Evolutionary conservation across 306 rosid species (phyloP), one percentile per base, ranked within the genome.

Genomic region (apple (Malus domestica)): DNA sequence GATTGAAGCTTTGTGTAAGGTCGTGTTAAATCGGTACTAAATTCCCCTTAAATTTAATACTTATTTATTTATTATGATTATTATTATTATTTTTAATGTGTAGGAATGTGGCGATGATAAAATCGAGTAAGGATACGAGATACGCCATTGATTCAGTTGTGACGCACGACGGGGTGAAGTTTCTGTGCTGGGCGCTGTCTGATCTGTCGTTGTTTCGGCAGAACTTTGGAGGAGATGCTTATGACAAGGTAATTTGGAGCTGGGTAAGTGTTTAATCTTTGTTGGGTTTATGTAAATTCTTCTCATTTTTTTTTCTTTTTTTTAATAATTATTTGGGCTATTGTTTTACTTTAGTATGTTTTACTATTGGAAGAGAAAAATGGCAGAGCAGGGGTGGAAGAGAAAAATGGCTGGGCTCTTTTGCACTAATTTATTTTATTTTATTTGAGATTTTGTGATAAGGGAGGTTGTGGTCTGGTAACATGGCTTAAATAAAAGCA

Each of bases 131-230:
- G 81, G 98, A 96, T 76, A 72, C 85, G 0, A 86, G 98, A 69
- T 92, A 90, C 65, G 98, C 96, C 6, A 57, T 82, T 8, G 98
- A 92, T 68, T 88, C 96, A 0, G 86, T 92, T 29, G 98, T 90
- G 58, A 77, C 92, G 0, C 98, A 92, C 45, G 98, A 92, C 65
- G 98, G 98, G 29, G 35, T 73, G 15, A 84, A 86, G 76, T 90
- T 92, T 75, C 93, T 97, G 6, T 92, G 99, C 62, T 96, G 92
- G 97, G 90, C 93, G 23, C 76, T 90, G 81, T 85, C 90, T 12
- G 86, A 95, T 83, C 91, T 95, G 20, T 67, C 80, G 4, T 84
- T 87, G 11, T 96, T 90, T 54, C 80, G 73, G 76, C 84, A 80
- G 11, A 89, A 85, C 22, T 88, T 67, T 54, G 98, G 99, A 18